These are phyloP conservation scores for Telfairia occidentalis DNA, from an alignment of 331 rosid genomes.

Conservation along the genomic window DNA sequence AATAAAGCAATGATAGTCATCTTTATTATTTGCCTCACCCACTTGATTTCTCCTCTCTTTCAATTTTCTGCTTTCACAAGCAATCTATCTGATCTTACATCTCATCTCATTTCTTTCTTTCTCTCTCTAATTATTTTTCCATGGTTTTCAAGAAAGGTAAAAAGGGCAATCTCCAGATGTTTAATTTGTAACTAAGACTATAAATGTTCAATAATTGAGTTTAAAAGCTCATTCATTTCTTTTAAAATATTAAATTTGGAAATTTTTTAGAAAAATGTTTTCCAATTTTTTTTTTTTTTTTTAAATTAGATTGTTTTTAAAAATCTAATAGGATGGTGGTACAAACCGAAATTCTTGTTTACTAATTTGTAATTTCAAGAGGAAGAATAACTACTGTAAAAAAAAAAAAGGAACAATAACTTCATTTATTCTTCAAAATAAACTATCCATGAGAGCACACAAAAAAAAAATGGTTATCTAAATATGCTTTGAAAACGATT, in stretches of 20 bases:
- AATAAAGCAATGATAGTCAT: constrained; percentile 33
- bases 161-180: neutral
- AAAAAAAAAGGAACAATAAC: neutral
- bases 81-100: constrained; percentile 38
- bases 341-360: no score
- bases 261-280: neutral
- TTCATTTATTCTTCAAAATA: no score
- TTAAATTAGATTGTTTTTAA: no score
- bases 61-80: constrained; percentile 50
- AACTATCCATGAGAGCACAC: neutral
- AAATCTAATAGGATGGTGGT: no score
- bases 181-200: neutral
- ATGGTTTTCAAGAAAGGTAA: constrained; percentile 1
- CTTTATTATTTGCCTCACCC: constrained; percentile 24
- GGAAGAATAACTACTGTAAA: no score
- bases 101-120: neutral
- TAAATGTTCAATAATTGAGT: neutral
- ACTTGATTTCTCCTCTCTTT: constrained; percentile 26
- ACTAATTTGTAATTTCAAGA: no score
- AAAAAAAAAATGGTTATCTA: neutral
- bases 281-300: neutral
- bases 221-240: neutral
- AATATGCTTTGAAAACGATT: neutral
- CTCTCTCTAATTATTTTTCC: constrained; percentile 5
- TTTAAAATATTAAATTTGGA: neutral